Percentiles rank a stretch among this genome's conserved stretches.
phyloP scores from a whole-genome alignment of 768 basidiomycete genomes.

The Naganishia onofrii region DNA sequence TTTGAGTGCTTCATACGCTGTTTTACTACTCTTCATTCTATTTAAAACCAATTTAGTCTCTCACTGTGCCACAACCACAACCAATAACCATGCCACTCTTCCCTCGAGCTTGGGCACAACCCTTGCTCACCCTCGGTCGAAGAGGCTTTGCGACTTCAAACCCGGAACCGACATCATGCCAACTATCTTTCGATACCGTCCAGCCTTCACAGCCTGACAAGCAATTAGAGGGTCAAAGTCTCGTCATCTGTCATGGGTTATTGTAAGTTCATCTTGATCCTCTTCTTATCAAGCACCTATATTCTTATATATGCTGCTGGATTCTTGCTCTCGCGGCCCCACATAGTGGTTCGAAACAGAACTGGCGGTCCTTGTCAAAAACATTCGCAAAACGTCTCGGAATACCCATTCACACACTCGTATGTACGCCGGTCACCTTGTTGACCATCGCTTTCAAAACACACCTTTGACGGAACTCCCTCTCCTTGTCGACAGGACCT shows the following conservation, averaged over 20 bases:
- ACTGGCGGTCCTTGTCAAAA: constrained; percentile 79
- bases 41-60: neutral
- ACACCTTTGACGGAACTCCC: too few species aligned
- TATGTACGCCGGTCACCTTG: constrained; percentile 42
- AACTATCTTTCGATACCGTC: constrained; percentile 5
- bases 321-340: neutral
- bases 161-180: neutral
- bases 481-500: constrained; percentile 62
- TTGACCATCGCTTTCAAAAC: too few species aligned
- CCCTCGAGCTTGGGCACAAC: neutral
- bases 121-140: too few species aligned
- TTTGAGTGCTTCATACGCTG: too few species aligned
- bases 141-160: neutral
- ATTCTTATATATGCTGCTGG: too few species aligned
- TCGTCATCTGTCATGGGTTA: constrained; percentile 50
- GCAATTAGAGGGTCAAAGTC: constrained; percentile 11
- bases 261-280: constrained; percentile 40
- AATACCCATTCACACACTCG: constrained; percentile 72
- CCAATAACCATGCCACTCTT: neutral
- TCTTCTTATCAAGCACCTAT: too few species aligned
- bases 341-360: constrained; percentile 77
- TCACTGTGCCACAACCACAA: neutral
- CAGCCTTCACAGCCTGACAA: neutral
- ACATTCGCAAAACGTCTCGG: constrained; percentile 65
- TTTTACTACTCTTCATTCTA: neutral